Percentiles rank a stretch among this genome's conserved stretches.
phyloP scores from a whole-genome alignment of 2,329 filamentous ascomycete species.

The Fusarium palustre region DNA sequence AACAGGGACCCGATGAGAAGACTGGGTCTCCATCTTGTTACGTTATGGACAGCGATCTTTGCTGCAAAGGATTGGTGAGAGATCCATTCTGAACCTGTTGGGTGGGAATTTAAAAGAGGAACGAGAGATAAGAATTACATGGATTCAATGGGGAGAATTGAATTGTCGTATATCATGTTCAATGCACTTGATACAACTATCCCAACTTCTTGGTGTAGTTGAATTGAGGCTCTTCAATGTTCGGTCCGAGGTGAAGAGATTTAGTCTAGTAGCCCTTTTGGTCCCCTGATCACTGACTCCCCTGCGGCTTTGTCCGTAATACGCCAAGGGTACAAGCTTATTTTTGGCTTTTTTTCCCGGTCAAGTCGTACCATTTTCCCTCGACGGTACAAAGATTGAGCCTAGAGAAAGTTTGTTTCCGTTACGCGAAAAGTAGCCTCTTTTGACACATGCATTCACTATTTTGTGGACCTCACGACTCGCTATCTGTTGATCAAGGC shows the following conservation, averaged over 20 bases:
- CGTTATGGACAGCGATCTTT: conserved; percentile 41
- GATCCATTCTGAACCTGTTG: neutral
- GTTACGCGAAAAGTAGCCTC: conserved; percentile 38
- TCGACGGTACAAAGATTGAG: neutral
- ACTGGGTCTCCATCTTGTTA: conserved; percentile 21
- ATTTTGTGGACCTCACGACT: conserved; percentile 25
- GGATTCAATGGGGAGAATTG: neutral
- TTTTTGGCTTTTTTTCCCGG: conserved; percentile 1
- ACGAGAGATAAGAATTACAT: conserved; percentile 9
- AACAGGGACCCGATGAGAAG: conserved; percentile 20
- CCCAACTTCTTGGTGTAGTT: neutral
- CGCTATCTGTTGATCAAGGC: conserved; percentile 24
- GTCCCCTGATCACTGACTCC: neutral
- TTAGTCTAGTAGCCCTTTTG: conserved; percentile 1
- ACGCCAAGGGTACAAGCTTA: conserved; percentile 27
- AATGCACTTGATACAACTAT: neutral
- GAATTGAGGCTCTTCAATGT: conserved; percentile 16
- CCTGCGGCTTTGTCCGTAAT: conserved; percentile 2
- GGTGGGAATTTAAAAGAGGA: conserved; percentile 1
- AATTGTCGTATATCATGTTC: neutral
- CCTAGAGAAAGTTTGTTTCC: conserved; percentile 5
- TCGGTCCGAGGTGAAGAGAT: neutral
- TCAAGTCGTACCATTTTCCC: conserved; percentile 4
- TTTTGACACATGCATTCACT: conserved; percentile 35
- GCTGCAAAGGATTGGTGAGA: neutral